Base-by-base conservation (phyloP, 441 rosid species). In the Manihot esculenta region DNA sequence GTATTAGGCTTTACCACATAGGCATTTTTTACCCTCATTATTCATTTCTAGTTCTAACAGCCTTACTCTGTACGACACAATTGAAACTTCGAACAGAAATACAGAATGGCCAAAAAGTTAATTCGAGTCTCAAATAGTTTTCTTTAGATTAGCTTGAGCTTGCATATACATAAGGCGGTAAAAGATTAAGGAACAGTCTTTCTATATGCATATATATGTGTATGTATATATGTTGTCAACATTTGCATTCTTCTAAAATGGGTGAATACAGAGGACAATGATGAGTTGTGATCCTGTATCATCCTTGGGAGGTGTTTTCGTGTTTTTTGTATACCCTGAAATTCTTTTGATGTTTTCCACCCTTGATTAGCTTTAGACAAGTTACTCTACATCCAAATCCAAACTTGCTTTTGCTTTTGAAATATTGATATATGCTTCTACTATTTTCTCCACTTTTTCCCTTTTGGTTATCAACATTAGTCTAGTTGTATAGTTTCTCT, bases 1-100 rank as follows among this genome's bases (percentile, higher is more conserved):
- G 99, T 95, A 56, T 62, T 60, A 58, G 33, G 48, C 54, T n/a
- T 23, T 18, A 20, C 56, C 35, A 44, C 44, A 42, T 51, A 27
- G 3, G 0, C 20, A 7, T 35, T 35, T 35, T 2, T 35, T 35
- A 35, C 5, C 11, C 60, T 51, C 20, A 33, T 1, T 7, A 30
- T 30, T 30, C 35, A 30, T 30, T 30, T 30, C 35, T 30, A 12
- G 7, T 57, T 23, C 14, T 27, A 45, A 11, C 21, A 47, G 53
- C 30, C 18, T 45, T 27, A 17, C 45, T 48, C 4, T 47, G 26
- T 51, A 38, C 33, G 70, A 50, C 11, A 54, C 0, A 35, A 21
- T 12, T 15, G 3, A n/a, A n/a, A n/a, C n/a, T n/a, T n/a, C n/a
- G n/a, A n/a, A n/a, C n/a, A n/a, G n/a, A n/a, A n/a, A n/a, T n/a